These are phyloP conservation scores for Conticribra guillardii DNA, from an alignment of 108 stramenopile species.

Conservation along the genomic window DNA sequence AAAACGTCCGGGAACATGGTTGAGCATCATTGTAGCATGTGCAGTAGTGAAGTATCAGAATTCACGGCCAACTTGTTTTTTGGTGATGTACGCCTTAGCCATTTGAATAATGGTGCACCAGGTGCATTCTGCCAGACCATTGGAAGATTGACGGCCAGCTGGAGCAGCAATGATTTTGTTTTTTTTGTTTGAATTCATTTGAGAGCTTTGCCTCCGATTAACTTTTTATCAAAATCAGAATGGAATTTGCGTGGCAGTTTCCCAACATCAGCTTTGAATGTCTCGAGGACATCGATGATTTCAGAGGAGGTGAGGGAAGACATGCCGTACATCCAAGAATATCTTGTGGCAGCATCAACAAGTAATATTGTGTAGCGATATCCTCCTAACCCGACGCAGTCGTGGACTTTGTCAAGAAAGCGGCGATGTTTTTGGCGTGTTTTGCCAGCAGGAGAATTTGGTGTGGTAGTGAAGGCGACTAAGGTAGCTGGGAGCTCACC, in stretches of 20 bases:
- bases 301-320: constrained; percentile 13
- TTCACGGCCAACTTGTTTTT: constrained; percentile 21
- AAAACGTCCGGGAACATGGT: constrained; percentile 15
- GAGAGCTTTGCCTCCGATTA: constrained; percentile 13
- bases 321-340: constrained; percentile 22
- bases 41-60: no score
- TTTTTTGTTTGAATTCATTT: not conserved
- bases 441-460: constrained; percentile 1
- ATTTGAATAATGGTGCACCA: constrained; percentile 19
- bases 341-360: constrained; percentile 20
- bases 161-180: constrained; percentile 14
- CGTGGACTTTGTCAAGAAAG: constrained; percentile 21
- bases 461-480: constrained; percentile 16
- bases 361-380: constrained; percentile 21
- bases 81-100: constrained; percentile 12
- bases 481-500: constrained; percentile 7
- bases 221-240: constrained; percentile 27
- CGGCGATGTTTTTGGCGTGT: not conserved
- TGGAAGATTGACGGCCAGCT: constrained; percentile 13
- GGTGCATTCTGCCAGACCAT: constrained; percentile 17
- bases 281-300: constrained; percentile 3
- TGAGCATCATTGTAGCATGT: no score
- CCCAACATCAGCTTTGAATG: constrained; percentile 9
- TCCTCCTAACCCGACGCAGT: constrained; percentile 16
- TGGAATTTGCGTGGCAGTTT: constrained; percentile 10